Base-by-base conservation (phyloP, 345 rosid genomes). In the Pelargonium nanum region DNA sequence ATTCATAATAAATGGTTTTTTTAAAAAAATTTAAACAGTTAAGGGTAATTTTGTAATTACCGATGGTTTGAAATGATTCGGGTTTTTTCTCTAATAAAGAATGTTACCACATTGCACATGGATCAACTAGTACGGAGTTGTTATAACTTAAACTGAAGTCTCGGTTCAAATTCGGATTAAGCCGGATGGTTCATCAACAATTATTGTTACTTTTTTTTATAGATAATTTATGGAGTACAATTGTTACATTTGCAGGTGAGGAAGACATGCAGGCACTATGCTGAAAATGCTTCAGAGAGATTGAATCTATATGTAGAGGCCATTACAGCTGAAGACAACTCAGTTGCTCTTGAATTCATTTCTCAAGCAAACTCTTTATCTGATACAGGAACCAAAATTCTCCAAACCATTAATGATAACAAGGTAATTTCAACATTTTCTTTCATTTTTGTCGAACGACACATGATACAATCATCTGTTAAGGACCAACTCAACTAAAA, bases 241-340 rank as follows among this genome's bases (percentile, higher is more conserved):
- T 55, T 50, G 26, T 19, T 26, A 9, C 25, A 0, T 24, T 16
- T 61, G 57, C 84, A 89, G 96, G 66, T 77, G 48, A 70, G 61
- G 26, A 70, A 71, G 23, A 57, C 61, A 12, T 68, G 85, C 69
- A 75, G 64, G 44, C 40, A 68, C 51, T 89, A 86, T 25, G 71
- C 73, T 55, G 89, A 81, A 70, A 89, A 85, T 74, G 80, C 86
- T 55, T 66, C 78, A 1, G 77, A 74, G 66, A 83, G 91, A 67
- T 61, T 84, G 65, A 70, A 81, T 53, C 60, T 84, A 69, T 78
- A 83, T 21, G 69, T 67, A n/a, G 70, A 81, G 30, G 82, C 85
- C 56, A 71, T 89, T 26, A 64, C 70, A 56, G 81, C 89, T 40
- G 66, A 74, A 62, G 80, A 80, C 55, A 72, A 73, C 32, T 59